phyloP scores from a whole-genome alignment of 805 yeast species.

The Candida pseudofarinosa region DNA sequence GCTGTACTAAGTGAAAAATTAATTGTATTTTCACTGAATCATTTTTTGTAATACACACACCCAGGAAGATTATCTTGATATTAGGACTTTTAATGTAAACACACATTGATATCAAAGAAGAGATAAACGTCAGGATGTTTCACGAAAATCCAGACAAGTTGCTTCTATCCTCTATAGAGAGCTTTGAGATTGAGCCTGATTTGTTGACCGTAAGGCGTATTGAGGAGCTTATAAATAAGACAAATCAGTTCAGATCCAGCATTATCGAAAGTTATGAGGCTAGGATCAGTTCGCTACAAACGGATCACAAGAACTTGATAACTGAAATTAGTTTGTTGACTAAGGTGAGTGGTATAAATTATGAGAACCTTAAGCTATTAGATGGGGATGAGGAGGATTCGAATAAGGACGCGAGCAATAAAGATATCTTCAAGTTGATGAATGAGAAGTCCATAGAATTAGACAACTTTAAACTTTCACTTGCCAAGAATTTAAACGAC shows the following conservation, averaged over 20 bases:
- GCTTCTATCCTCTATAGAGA: slow-evolving; percentile 40
- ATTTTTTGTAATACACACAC: neutral
- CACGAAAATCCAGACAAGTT: slow-evolving; percentile 32
- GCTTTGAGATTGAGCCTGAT: slow-evolving; percentile 52
- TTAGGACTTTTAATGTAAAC: neutral
- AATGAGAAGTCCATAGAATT: slow-evolving; percentile 25
- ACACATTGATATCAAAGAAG: neutral
- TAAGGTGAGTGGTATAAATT: slow-evolving; percentile 17
- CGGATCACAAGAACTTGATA: slow-evolving; percentile 9
- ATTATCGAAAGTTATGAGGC: slow-evolving; percentile 13
- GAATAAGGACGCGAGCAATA: slow-evolving; percentile 7
- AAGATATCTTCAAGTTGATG: slow-evolving; percentile 24
- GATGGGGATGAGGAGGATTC: slow-evolving; percentile 5
- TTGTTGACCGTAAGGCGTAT: slow-evolving; percentile 43
- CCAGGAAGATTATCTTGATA: neutral
- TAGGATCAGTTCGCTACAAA: slow-evolving; percentile 7
- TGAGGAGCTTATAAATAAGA: slow-evolving; percentile 29
- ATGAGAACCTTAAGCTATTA: slow-evolving; percentile 15
- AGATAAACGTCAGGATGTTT: slow-evolving; percentile 15
- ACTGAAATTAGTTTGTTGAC: slow-evolving; percentile 16
- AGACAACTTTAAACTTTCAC: slow-evolving; percentile 45
- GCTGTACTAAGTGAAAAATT: neutral
- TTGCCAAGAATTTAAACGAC: slow-evolving; percentile 52
- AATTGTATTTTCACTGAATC: neutral
- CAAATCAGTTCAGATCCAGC: slow-evolving; percentile 24